Conservation (phyloP, 1,139 yeast species). For the Scheffersomyces titani region DNA sequence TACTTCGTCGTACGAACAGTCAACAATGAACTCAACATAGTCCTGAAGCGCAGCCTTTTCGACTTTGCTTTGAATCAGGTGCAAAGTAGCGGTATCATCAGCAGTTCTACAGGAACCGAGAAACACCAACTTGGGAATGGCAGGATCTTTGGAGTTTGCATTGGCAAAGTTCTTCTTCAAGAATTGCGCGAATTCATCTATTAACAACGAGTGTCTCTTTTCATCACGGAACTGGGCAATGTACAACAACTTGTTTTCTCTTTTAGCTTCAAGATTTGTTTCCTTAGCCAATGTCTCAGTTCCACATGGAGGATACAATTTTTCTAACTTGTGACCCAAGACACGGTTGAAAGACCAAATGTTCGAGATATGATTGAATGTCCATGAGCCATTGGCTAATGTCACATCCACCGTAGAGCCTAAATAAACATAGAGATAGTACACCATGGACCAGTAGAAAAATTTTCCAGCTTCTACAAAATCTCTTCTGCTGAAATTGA, state of each 20-base stretch:
- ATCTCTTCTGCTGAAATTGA: conserved; percentile 14
- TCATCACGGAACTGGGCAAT: conserved; percentile 96
- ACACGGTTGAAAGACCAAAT: conserved; percentile 54
- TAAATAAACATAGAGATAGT: conserved; percentile 61
- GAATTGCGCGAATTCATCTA: conserved; percentile 63
- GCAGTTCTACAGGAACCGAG: conserved; percentile 83
- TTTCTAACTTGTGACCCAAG: conserved; percentile 30
- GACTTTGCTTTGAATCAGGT: conserved; percentile 47
- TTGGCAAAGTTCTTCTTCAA: conserved; percentile 16
- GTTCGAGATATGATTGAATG: conserved; percentile 64
- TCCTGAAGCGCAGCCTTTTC: conserved; percentile 46
- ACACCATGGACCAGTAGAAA: conserved; percentile 69
- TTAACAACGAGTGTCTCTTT: conserved; percentile 77
- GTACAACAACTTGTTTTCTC: conserved; percentile 65
- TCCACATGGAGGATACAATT: conserved; percentile 87
- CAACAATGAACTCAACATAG: conserved; percentile 67
- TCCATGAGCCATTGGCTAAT: conserved; percentile 90
- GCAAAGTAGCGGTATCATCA: conserved; percentile 64
- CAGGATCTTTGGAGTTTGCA: conserved; percentile 16
- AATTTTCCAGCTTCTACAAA: conserved; percentile 44
- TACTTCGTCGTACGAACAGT: conserved; percentile 71
- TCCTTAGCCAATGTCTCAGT: conserved; percentile 48
- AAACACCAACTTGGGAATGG: conserved; percentile 57
- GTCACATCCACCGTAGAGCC: conserved; percentile 70
- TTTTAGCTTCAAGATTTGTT: conserved; percentile 13